A percentile compares a stretch with the other conserved stretches of the same genome.
Evolutionary conservation across 2,329 filamentous ascomycete genomes (phyloP).

Genomic region (Tolypocladium sp.): DNA sequence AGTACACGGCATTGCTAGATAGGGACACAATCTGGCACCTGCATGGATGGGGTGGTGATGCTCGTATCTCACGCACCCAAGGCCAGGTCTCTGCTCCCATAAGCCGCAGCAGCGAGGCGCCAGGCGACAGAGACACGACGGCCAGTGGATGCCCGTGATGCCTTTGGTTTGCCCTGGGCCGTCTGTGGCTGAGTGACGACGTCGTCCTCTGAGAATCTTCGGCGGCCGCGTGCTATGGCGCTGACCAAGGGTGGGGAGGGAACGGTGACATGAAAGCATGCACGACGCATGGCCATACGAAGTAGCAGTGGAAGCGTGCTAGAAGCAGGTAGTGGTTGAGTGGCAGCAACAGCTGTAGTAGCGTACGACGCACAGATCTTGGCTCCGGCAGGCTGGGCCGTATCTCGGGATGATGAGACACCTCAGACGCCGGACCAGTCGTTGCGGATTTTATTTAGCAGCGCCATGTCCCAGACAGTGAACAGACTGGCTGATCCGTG

Average conservation of each 20-base stretch:
- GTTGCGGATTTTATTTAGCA: not conserved
- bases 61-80: not conserved
- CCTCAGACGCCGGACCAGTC: conserved; percentile 1
- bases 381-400: not conserved
- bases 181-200: not conserved
- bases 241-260: not conserved
- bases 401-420: conserved; percentile 3
- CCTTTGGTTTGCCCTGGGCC: not conserved
- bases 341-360: not conserved
- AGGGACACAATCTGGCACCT: not conserved
- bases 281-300: not conserved
- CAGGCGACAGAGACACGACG: not conserved
- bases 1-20: not conserved
- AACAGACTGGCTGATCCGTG: not conserved
- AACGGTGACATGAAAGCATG: not conserved
- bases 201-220: not conserved
- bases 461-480: not conserved
- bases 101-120: not conserved
- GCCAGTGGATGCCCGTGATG: not conserved
- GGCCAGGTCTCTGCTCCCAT: not conserved
- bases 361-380: not conserved
- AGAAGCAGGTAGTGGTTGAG: not conserved
- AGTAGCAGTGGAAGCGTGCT: not conserved
- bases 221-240: not conserved
- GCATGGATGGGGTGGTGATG: not conserved